phyloP scores from a whole-genome alignment of 2,329 filamentous ascomycete species.

The Arthroderma sp. region DNA sequence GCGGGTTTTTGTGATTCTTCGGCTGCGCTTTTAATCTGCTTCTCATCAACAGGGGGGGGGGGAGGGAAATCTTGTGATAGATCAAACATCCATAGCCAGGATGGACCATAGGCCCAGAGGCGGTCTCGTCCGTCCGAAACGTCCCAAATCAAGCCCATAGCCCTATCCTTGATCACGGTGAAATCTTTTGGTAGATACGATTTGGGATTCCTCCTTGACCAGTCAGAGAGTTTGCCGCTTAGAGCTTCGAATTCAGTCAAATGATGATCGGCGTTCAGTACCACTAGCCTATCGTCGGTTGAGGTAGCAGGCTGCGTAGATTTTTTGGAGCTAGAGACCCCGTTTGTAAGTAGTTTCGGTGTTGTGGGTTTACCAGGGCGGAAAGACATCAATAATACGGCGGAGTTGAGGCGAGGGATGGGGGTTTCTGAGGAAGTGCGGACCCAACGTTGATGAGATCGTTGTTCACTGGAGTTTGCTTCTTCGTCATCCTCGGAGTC shows the following conservation, averaged over 20 bases:
- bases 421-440: slow-evolving; percentile 56
- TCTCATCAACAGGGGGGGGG: slow-evolving; percentile 19
- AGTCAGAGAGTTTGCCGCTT: slow-evolving; percentile 64
- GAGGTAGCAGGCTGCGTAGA: slow-evolving; percentile 14
- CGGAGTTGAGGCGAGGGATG: slow-evolving; percentile 54
- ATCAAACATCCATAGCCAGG: slow-evolving; percentile 88
- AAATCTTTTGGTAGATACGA: slow-evolving; percentile 62
- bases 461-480: slow-evolving; percentile 25
- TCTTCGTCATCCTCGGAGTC: slow-evolving; percentile 36
- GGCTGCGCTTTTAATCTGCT: slow-evolving; percentile 7
- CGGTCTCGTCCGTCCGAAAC: slow-evolving; percentile 44
- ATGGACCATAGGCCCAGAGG: slow-evolving; percentile 75
- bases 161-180: slow-evolving; percentile 59
- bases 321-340: slow-evolving; percentile 18
- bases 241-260: slow-evolving; percentile 68
- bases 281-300: slow-evolving; percentile 41
- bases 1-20: neutral
- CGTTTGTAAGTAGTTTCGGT: slow-evolving; percentile 29
- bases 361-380: slow-evolving; percentile 27
- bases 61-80: slow-evolving; percentile 53
- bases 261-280: slow-evolving; percentile 52
- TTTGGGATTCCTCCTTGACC: slow-evolving; percentile 75
- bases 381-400: slow-evolving; percentile 58
- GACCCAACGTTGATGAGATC: slow-evolving; percentile 53
- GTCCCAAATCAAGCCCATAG: slow-evolving; percentile 79